Conservation (phyloP, 1,284 basidiomycete species). For the Trametes hirsuta region DNA sequence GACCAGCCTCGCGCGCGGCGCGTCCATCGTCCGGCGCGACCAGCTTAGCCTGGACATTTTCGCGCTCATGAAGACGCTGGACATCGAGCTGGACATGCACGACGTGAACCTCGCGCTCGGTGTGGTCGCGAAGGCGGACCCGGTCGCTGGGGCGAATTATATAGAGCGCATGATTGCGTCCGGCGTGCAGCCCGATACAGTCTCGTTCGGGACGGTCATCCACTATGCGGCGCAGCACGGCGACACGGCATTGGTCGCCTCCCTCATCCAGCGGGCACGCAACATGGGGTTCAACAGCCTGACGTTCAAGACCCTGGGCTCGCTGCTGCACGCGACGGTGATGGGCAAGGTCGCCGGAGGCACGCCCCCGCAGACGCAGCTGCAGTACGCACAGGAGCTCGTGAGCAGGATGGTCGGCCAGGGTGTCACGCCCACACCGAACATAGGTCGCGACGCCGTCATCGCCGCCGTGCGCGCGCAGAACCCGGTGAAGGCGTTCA, state of each 20-base stretch:
- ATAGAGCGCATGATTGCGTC: slow-evolving; percentile 50
- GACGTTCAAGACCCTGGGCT: slow-evolving; percentile 50
- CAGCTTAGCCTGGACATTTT: slow-evolving; percentile 52
- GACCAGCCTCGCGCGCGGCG: slow-evolving; percentile 63
- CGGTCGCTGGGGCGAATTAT: slow-evolving; percentile 48
- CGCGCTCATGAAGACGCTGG: slow-evolving; percentile 47
- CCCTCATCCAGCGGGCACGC: slow-evolving; percentile 45
- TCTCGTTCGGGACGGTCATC: slow-evolving; percentile 63
- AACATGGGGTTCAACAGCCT: slow-evolving; percentile 39
- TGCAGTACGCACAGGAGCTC: slow-evolving; percentile 47
- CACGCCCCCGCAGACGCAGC: slow-evolving; percentile 34
- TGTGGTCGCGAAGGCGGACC: slow-evolving; percentile 53
- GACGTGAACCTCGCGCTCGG: slow-evolving; percentile 67
- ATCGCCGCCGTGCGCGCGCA: slow-evolving; percentile 49
- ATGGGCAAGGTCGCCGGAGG: slow-evolving; percentile 27
- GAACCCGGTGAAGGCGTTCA: slow-evolving; percentile 55
- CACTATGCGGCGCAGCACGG: slow-evolving; percentile 53
- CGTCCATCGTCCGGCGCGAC: slow-evolving; percentile 58
- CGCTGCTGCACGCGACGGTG: slow-evolving; percentile 51
- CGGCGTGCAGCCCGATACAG: slow-evolving; percentile 52
- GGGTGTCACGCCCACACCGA: slow-evolving; percentile 43
- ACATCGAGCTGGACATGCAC: slow-evolving; percentile 57
- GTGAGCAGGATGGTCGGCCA: slow-evolving; percentile 43
- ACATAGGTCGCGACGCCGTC: slow-evolving; percentile 55
- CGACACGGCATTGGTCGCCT: slow-evolving; percentile 47